Base-by-base conservation (phyloP, 306 rosid genomes). In the Begonia loranthoides region DNA sequence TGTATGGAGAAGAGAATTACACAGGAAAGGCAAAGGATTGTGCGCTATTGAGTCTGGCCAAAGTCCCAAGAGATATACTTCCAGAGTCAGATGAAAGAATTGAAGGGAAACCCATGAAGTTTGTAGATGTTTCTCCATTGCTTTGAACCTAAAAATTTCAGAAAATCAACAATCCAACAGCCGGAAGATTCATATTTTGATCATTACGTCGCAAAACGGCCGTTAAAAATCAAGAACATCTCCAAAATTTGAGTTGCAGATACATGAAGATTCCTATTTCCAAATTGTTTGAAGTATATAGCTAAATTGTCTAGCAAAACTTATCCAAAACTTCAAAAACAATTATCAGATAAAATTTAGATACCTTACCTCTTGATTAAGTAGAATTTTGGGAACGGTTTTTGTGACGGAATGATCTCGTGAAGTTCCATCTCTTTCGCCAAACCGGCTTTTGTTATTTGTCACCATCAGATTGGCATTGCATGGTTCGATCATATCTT, bases 11-110 rank as follows among this genome's bases (percentile, higher is more conserved):
- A n/a, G 33, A 49, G 65, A 56, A 44, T 72, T 81, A 88, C 97
- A 69, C 47, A 13, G 95, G 97, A 66, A 88, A 88, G 12, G 95
- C 58, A 52, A 88, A 88, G 19, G 97, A 84, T 7, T 64, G 73
- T 0, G 84, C 60, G 56, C 94, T 88, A 61, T 80, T 72, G 13
- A 73, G 64, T 80, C 94, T 87, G 71, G 78, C 68, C 62, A 58
- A 76, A 12, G 95, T 76, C 38, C 73, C 62, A 45, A 52, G 70
- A 40, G 93, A 77, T 50, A 28, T 16, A 17, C 62, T 54, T 41
- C 78, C 61, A 33, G 70, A 52, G 22, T 10, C 36, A 16, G 75
- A 61, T 13, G 54, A 62, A 4, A 36, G 6, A 2, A 46, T 62
- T 44, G 16, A 38, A 22, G 64, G 59, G 49, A 60, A 34, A n/a